Evolutionary conservation across 192 early-diverging fungal species (phyloP), one percentile per base, ranked within the genome.

Genomic region (Funneliformis mosseae): DNA sequence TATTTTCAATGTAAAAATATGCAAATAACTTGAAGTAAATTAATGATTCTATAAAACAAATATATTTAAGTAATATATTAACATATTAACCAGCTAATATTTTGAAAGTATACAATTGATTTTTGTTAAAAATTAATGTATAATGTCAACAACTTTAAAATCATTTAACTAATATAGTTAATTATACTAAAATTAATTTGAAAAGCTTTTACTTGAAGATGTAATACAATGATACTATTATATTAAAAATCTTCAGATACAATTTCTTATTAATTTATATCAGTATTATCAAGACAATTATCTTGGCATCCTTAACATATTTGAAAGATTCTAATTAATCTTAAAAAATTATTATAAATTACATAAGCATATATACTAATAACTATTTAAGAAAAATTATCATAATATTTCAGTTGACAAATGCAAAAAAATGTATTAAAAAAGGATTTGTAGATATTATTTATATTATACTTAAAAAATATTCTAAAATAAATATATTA

Each of bases 171-270:
- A 63, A 63, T 27, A 63, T 63, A 27, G 62, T 7, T 63, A 7
- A 63, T 27, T 63, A 63, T 63, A 63, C 23, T 23, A 5, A 63
- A 63, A 63, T 25, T 63, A 63, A 63, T 63, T 7, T 63, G 6
- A 5, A 63, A 23, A 63, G 62, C n/a, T 63, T 63, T 63, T 63
- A 63, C n/a, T 23, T 63, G 62, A 63, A 63, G 62, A 63, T 25
- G 27, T 6, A 25, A 63, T 63, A 6, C 6, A 63, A 63, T 5
- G 10, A 9, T 63, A 63, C 27, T 2, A 27, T 27, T 63, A 23
- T 63, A 63, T 63, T 63, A 63, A 63, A 25, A 10, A 28, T 25
- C n/a, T 63, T 63, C 5, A 63, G 27, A 63, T 63, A 27, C 21
- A 63, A 23, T 63, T 63, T 63, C 23, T 23, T 27, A 23, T 23